phyloP scores from a whole-genome alignment of 495 filamentous ascomycete genomes.

The Geoglossum glabrum region DNA sequence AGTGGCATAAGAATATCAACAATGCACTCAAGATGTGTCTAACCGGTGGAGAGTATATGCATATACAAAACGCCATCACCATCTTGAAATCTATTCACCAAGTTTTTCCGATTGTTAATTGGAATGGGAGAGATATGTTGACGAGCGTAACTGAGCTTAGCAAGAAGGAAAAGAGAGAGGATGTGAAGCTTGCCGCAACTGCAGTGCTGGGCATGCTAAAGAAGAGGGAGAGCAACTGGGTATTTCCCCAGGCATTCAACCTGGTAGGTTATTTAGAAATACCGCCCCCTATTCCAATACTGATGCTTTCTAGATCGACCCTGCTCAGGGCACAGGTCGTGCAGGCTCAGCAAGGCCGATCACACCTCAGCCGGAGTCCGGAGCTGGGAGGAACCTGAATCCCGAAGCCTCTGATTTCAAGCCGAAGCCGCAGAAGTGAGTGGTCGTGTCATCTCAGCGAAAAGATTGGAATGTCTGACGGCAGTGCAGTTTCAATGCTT shows the following conservation, averaged over 20 bases:
- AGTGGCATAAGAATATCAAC: slow-evolving; percentile 71
- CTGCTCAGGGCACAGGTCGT: slow-evolving; percentile 10
- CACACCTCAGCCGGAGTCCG: slow-evolving; percentile 20
- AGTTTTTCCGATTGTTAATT: slow-evolving; percentile 73
- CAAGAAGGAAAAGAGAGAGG: slow-evolving; percentile 55
- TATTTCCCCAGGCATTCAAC: slow-evolving; percentile 64
- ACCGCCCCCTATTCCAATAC: slow-evolving; percentile 6
- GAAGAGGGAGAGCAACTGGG: slow-evolving; percentile 45
- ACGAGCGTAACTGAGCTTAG: slow-evolving; percentile 42
- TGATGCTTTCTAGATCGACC: slow-evolving; percentile 14
- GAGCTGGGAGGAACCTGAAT: slow-evolving; percentile 23
- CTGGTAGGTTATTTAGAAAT: slow-evolving; percentile 10
- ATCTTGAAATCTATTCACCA: slow-evolving; percentile 63
- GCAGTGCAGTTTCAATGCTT: slow-evolving; percentile 16
- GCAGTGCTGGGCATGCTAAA: slow-evolving; percentile 70
- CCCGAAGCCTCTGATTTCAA: slow-evolving; percentile 28
- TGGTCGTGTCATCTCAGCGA: slow-evolving; percentile 5
- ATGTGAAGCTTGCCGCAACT: slow-evolving; percentile 77
- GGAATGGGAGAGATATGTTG: slow-evolving; percentile 57
- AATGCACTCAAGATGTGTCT: slow-evolving; percentile 61
- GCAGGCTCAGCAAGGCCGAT: slow-evolving; percentile 16
- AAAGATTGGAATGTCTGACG: slow-evolving; percentile 5
- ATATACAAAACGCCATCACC: slow-evolving; percentile 86
- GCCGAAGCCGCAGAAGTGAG: slow-evolving; percentile 25
- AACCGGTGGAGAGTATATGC: slow-evolving; percentile 77